These are phyloP conservation scores for Diaporthe sp. DNA, from an alignment of 2,329 filamentous ascomycete species.

Conservation along the genomic window DNA sequence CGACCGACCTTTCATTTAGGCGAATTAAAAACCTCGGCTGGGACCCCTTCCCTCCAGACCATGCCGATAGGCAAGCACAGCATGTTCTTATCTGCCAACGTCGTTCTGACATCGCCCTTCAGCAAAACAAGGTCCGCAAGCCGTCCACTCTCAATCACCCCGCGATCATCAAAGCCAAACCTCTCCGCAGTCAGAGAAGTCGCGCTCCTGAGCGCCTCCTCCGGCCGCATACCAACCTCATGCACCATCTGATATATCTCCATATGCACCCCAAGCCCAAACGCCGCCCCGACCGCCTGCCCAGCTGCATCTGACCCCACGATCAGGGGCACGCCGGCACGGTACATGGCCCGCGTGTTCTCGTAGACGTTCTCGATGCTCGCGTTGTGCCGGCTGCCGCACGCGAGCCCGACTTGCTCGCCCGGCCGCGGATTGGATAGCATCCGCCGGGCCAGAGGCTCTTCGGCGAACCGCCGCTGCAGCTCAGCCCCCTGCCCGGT, in stretches of 20 bases:
- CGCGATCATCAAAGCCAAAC: not conserved
- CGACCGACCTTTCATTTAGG: not conserved
- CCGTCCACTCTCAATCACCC: not conserved
- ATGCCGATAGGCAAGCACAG: not conserved
- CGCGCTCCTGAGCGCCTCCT: not conserved
- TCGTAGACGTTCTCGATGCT: constrained; percentile 16
- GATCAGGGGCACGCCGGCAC: not conserved
- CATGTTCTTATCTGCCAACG: not conserved
- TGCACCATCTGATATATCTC: constrained; percentile 1
- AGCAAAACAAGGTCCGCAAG: constrained; percentile 3
- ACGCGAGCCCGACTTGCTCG: not conserved
- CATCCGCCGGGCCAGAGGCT: not conserved
- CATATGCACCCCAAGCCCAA: not conserved
- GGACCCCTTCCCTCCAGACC: not conserved
- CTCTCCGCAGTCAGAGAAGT: not conserved
- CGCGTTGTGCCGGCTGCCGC: not conserved
- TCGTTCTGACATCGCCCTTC: not conserved
- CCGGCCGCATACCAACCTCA: not conserved
- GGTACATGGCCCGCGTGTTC: not conserved
- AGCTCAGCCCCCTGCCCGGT: not conserved
- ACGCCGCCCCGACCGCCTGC: not conserved
- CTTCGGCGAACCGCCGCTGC: not conserved
- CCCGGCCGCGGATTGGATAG: not conserved
- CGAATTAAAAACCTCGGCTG: not conserved
- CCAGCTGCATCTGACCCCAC: not conserved